Evolutionary conservation across 768 basidiomycete species (phyloP).

Genomic region (Boletus sensibilis): DNA sequence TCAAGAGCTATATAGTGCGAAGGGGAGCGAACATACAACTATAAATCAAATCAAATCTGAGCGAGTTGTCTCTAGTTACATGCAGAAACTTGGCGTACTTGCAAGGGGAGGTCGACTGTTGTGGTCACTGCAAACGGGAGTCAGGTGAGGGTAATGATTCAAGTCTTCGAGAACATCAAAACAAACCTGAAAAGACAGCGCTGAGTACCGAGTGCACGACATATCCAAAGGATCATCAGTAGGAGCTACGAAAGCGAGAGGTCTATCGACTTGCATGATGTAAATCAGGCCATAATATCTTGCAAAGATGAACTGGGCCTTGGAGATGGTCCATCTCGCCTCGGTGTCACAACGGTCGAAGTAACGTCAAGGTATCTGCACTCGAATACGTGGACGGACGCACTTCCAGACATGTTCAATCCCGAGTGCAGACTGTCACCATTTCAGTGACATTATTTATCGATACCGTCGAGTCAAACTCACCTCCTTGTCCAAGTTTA

Average conservation of each 20-base stretch:
- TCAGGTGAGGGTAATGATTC: neutral
- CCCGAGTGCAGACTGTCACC: neutral
- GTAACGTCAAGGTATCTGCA: neutral
- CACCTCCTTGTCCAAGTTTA: conserved; percentile 1
- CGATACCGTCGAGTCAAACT: neutral
- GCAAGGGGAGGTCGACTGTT: neutral
- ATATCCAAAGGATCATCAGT: neutral
- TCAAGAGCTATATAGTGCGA: neutral
- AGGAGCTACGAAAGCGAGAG: no score
- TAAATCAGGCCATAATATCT: neutral
- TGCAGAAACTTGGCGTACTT: neutral
- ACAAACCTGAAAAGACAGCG: neutral
- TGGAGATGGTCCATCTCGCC: neutral
- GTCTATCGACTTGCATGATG: neutral
- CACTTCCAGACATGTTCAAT: no score
- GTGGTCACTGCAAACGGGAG: neutral
- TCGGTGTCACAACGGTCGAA: neutral
- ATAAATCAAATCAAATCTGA: no score
- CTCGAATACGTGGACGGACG: no score
- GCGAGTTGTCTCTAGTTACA: no score
- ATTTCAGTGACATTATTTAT: neutral
- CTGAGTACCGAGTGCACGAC: neutral
- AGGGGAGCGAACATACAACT: neutral
- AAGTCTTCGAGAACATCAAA: neutral
- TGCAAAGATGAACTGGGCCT: neutral